These are phyloP conservation scores for Pyrrhoderma noxium DNA, from an alignment of 1,284 basidiomycete genomes.

Conservation along the genomic window DNA sequence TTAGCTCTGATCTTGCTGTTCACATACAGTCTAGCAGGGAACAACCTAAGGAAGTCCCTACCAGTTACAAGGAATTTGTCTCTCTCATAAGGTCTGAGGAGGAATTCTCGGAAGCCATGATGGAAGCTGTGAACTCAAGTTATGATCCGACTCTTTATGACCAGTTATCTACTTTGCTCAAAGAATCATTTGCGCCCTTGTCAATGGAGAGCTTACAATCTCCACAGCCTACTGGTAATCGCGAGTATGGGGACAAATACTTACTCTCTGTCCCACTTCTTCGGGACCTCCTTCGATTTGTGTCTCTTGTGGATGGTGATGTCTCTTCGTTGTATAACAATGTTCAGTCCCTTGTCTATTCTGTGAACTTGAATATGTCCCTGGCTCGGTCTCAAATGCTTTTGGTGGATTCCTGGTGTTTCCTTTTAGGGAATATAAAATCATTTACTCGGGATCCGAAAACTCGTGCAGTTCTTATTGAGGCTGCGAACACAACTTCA, in stretches of 20 bases:
- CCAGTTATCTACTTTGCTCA: constrained; percentile 39
- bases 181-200: constrained; percentile 45
- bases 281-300: constrained; percentile 39
- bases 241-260: constrained; percentile 78
- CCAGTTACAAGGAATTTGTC: constrained; percentile 53
- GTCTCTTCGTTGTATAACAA: constrained; percentile 31
- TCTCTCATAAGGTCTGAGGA: constrained; percentile 51
- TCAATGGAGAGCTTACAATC: constrained; percentile 57
- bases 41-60: constrained; percentile 33
- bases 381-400: constrained; percentile 72
- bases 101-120: constrained; percentile 51
- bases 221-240: constrained; percentile 55
- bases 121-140: constrained; percentile 59
- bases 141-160: constrained; percentile 70
- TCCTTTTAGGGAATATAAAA: constrained; percentile 56
- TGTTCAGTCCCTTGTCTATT: constrained; percentile 46
- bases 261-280: constrained; percentile 55
- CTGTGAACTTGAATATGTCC: constrained; percentile 81
- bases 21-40: constrained; percentile 37
- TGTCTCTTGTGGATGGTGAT: too few species aligned
- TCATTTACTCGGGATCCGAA: constrained; percentile 52
- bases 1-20: constrained; percentile 63
- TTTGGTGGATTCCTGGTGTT: constrained; percentile 74
- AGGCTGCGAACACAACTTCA: constrained; percentile 58
- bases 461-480: constrained; percentile 50